Evolutionary conservation across 192 early-diverging fungal genomes (phyloP).

Genomic region (Chytriomyces sp.): DNA sequence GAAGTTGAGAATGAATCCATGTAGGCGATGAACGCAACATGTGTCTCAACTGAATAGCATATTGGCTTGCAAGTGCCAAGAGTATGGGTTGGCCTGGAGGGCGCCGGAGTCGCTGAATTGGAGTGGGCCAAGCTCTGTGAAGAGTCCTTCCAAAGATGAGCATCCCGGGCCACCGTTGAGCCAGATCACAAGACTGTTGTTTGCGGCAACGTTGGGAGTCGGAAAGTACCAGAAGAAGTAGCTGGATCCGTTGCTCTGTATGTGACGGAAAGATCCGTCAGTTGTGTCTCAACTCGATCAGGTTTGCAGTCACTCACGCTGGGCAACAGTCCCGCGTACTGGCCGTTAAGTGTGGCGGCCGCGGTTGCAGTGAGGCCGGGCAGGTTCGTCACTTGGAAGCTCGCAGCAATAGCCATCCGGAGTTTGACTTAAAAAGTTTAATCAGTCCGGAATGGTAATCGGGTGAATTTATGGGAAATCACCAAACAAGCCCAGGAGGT

Average conservation of each 20-base stretch:
- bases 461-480: too few relatives aligned
- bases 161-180: conserved; percentile 40
- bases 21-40: background rate
- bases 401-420: too few relatives aligned
- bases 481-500: too few relatives aligned
- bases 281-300: background rate
- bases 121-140: conserved; percentile 61
- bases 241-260: background rate
- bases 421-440: too few relatives aligned
- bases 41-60: conserved; percentile 62
- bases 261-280: background rate
- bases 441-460: too few relatives aligned
- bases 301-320: background rate
- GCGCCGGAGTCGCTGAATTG: conserved; percentile 51
- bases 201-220: conserved; percentile 50
- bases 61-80: conserved; percentile 70
- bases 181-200: conserved; percentile 54
- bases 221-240: conserved; percentile 72
- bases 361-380: too few relatives aligned
- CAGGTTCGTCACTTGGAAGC: too few relatives aligned
- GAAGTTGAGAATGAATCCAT: background rate
- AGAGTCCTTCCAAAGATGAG: conserved; percentile 31
- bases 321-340: background rate
- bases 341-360: background rate
- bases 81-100: conserved; percentile 50